These are phyloP conservation scores for Tylopilus orsonianus DNA, from an alignment of 1,284 basidiomycete genomes.

Conservation along the genomic window DNA sequence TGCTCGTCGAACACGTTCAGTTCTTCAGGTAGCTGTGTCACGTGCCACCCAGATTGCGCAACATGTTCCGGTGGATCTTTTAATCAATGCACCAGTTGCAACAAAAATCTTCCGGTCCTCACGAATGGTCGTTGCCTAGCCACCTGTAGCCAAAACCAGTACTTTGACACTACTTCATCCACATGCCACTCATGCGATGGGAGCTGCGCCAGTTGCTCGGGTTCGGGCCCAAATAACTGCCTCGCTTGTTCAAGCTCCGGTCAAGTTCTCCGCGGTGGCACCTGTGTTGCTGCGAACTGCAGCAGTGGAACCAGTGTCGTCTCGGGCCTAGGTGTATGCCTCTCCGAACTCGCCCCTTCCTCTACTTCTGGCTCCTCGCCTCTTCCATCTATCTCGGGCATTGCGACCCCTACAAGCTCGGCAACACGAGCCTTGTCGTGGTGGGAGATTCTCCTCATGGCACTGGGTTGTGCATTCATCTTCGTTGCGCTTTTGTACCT, in stretches of 20 bases:
- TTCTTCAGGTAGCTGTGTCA: constrained; percentile 60
- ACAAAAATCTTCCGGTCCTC: constrained; percentile 65
- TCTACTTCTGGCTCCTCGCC: constrained; percentile 44
- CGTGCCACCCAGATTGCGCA: constrained; percentile 80
- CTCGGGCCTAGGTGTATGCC: constrained; percentile 71
- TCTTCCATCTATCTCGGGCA: constrained; percentile 56
- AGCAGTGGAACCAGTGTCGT: constrained; percentile 52
- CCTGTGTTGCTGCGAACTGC: constrained; percentile 64
- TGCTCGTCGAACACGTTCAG: constrained; percentile 73
- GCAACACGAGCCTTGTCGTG: constrained; percentile 49
- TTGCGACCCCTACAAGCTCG: constrained; percentile 45
- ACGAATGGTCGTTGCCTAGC: constrained; percentile 71
- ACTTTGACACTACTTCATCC: constrained; percentile 63
- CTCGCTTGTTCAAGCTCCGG: constrained; percentile 67
- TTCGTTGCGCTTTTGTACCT: constrained; percentile 62
- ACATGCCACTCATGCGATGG: constrained; percentile 70
- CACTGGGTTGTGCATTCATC: constrained; percentile 75
- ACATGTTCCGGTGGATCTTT: constrained; percentile 72
- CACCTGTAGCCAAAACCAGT: constrained; percentile 70
- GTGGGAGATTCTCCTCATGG: constrained; percentile 84
- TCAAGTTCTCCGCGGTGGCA: constrained; percentile 61
- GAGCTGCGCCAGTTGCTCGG: constrained; percentile 73
- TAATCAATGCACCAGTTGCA: constrained; percentile 74
- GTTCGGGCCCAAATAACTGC: constrained; percentile 61
- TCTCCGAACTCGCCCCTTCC: constrained; percentile 61